These are phyloP conservation scores for Ephemerocybe angulata DNA, from an alignment of 768 basidiomycete genomes.

Conservation along the genomic window DNA sequence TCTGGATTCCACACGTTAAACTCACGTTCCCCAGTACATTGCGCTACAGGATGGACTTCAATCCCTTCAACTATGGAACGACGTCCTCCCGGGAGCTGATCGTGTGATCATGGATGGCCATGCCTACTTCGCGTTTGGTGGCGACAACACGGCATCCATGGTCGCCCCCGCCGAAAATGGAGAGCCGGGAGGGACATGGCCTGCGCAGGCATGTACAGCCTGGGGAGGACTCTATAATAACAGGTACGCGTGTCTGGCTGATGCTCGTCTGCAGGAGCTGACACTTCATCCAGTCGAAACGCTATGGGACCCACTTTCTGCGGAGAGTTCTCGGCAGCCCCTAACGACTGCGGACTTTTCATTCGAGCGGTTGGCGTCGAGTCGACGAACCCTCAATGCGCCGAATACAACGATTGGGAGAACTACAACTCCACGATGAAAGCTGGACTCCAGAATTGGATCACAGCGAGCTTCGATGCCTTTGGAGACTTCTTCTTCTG, in stretches of 20 bases:
- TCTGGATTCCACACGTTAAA: background rate
- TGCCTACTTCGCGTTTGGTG: constrained; percentile 62
- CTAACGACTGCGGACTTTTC: constrained; percentile 56
- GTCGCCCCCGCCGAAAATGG: constrained; percentile 28
- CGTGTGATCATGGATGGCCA: constrained; percentile 64
- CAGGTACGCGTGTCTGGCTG: constrained; percentile 27
- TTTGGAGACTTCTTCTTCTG: constrained; percentile 44
- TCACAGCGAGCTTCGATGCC: constrained; percentile 46
- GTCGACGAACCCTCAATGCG: constrained; percentile 38
- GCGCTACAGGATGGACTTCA: constrained; percentile 46
- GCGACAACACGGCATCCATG: constrained; percentile 33
- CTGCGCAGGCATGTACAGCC: constrained; percentile 45
- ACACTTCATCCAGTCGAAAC: constrained; percentile 26
- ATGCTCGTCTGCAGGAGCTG: constrained; percentile 28
- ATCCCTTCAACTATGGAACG: constrained; percentile 38
- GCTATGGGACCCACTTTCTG: constrained; percentile 67
- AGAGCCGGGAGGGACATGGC: constrained; percentile 43
- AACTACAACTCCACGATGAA: constrained; percentile 44
- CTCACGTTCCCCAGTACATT: constrained; percentile 43
- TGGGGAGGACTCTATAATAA: constrained; percentile 60
- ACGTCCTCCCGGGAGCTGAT: constrained; percentile 55
- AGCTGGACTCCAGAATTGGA: constrained; percentile 47
- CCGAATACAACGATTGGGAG: constrained; percentile 48
- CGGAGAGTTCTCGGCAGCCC: constrained; percentile 73
- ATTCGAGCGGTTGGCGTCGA: constrained; percentile 19